Evolutionary conservation across 2,329 filamentous ascomycete species (phyloP).

Genomic region (Incumbomyces lentus): DNA sequence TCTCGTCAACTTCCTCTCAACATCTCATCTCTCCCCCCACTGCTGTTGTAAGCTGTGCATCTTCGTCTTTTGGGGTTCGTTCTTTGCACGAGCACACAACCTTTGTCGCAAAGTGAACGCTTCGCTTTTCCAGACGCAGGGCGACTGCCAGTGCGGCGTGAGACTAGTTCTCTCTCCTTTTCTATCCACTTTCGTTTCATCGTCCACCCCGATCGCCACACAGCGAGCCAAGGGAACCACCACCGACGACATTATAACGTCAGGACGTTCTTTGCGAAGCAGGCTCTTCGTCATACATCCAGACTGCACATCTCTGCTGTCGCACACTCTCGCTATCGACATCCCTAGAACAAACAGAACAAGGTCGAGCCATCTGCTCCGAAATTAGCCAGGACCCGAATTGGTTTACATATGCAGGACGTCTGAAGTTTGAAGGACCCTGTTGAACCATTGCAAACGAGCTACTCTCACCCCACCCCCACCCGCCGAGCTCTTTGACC

Average conservation of each 20-base stretch:
- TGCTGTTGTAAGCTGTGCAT: constrained; percentile 6
- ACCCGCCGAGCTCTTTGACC: too few relatives aligned
- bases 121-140: constrained; percentile 15
- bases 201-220: constrained; percentile 12
- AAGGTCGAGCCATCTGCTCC: neutral
- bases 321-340: constrained; percentile 1
- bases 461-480: too few relatives aligned
- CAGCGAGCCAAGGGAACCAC: constrained; percentile 12
- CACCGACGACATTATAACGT: constrained; percentile 13
- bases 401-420: neutral
- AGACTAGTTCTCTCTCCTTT: constrained; percentile 21
- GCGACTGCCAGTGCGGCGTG: constrained; percentile 14
- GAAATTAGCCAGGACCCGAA: too few relatives aligned
- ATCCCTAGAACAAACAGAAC: neutral
- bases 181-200: constrained; percentile 22
- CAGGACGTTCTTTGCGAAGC: constrained; percentile 21
- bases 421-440: neutral
- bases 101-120: constrained; percentile 7
- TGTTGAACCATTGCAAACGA: neutral
- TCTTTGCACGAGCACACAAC: neutral
- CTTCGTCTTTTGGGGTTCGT: constrained; percentile 1
- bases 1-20: neutral
- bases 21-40: constrained; percentile 1
- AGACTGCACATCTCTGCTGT: constrained; percentile 17
- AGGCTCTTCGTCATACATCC: constrained; percentile 20